Evolutionary conservation across 805 yeast species (phyloP).

Genomic region (Candida multigemmis): DNA sequence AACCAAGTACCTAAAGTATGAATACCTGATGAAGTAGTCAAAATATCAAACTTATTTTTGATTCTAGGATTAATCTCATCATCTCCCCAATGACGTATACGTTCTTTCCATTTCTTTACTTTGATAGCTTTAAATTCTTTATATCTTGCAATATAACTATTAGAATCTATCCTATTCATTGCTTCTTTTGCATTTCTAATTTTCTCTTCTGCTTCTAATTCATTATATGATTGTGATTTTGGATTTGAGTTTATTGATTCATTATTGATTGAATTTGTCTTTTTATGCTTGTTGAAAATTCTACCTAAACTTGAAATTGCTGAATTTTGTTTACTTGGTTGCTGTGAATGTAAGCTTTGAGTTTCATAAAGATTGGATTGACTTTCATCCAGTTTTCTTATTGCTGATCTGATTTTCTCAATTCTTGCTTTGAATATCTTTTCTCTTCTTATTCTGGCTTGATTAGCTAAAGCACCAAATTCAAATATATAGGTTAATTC

Average conservation of each 20-base stretch:
- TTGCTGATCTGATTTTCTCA: conserved; percentile 8
- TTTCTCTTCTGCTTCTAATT: conserved; percentile 16
- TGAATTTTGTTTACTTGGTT: not conserved
- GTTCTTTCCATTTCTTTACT: conserved; percentile 14
- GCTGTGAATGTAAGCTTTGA: too few relatives aligned
- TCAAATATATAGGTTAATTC: conserved; percentile 58
- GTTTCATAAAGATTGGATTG: too few relatives aligned
- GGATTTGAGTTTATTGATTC: not conserved
- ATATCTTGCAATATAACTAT: conserved; percentile 25
- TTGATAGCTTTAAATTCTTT: conserved; percentile 14
- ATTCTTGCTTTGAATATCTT: conserved; percentile 24
- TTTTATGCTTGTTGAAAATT: conserved; percentile 2
- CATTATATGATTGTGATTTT: conserved; percentile 4
- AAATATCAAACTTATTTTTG: conserved; percentile 22
- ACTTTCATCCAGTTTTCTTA: too few relatives aligned
- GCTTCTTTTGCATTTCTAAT: conserved; percentile 16
- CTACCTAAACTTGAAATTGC: conserved; percentile 1
- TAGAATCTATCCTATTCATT: conserved; percentile 17
- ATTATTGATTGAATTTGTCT: not conserved
- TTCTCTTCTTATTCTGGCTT: conserved; percentile 43
- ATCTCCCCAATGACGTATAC: conserved; percentile 23
- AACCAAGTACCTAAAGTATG: conserved; percentile 20
- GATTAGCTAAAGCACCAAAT: conserved; percentile 61
- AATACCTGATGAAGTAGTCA: conserved; percentile 25
- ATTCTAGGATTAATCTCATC: conserved; percentile 21